A percentile compares a stretch with the other conserved stretches of the same genome.
These are phyloP conservation scores for Microdochium nivale DNA, from an alignment of 2,329 filamentous ascomycete genomes.

Conservation along the genomic window DNA sequence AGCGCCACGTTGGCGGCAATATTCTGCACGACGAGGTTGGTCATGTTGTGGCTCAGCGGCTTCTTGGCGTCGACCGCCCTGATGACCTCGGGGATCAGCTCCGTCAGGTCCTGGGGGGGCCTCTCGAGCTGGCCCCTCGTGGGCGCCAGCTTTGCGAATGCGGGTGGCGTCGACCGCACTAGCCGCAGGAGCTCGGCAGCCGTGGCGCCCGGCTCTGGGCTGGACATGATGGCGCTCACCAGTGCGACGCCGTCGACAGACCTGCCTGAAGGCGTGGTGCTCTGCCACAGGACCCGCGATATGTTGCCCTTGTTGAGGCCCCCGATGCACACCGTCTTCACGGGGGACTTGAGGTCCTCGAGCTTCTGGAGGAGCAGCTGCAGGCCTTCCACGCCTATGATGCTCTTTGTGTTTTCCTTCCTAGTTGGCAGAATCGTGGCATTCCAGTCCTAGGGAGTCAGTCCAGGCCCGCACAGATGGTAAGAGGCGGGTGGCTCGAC, in stretches of 20 bases:
- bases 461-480: too few species aligned
- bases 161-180: conserved; percentile 34
- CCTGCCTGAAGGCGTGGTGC: conserved; percentile 34
- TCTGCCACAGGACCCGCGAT: conserved; percentile 66
- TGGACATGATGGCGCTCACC: conserved; percentile 79
- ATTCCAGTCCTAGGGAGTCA: too few species aligned
- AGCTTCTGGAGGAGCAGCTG: conserved; percentile 58
- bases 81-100: conserved; percentile 36
- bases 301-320: conserved; percentile 74
- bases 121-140: conserved; percentile 6
- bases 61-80: conserved; percentile 50
- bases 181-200: conserved; percentile 50
- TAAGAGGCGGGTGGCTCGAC: too few species aligned
- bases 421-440: conserved; percentile 28
- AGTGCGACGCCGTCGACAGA: conserved; percentile 74
- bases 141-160: conserved; percentile 12
- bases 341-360: conserved; percentile 28
- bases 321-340: conserved; percentile 75
- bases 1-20: conserved; percentile 88
- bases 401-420: conserved; percentile 79
- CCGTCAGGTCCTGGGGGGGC: conserved; percentile 14
- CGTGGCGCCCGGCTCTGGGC: conserved; percentile 55
- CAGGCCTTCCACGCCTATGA: conserved; percentile 67
- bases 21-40: conserved; percentile 91
- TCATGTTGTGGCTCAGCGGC: conserved; percentile 93